These are phyloP conservation scores for Papilionanthe hybrid DNA, from an alignment of 116 monocot genomes.

Conservation along the genomic window DNA sequence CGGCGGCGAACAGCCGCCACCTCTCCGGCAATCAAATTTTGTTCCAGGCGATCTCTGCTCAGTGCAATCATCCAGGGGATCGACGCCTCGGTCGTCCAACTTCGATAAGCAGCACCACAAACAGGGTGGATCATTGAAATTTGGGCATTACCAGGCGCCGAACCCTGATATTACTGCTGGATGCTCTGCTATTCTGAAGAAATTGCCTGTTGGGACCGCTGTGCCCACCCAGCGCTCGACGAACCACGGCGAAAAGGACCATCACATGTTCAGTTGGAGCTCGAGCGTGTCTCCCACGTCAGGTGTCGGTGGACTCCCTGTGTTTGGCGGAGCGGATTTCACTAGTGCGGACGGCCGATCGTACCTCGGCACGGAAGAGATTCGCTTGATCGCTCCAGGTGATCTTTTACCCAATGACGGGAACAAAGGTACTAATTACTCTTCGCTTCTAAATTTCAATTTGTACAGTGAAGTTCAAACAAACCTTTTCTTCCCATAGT, in stretches of 20 bases:
- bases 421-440: constrained; percentile 22
- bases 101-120: constrained; percentile 48
- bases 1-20: constrained; percentile 31
- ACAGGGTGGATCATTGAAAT: constrained; percentile 8
- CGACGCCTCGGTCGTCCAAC: constrained; percentile 61
- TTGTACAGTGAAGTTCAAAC: neutral
- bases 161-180: constrained; percentile 37
- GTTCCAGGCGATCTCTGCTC: constrained; percentile 53
- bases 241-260: constrained; percentile 53
- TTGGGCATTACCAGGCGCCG: constrained; percentile 19
- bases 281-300: constrained; percentile 63
- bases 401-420: constrained; percentile 32
- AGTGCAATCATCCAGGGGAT: constrained; percentile 58
- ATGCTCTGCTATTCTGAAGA: constrained; percentile 4
- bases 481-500: neutral
- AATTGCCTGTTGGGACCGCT: constrained; percentile 4
- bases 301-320: constrained; percentile 43
- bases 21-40: constrained; percentile 48
- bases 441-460: neutral
- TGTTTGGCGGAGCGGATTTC: constrained; percentile 25
- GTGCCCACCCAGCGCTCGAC: constrained; percentile 5
- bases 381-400: constrained; percentile 65
- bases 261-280: constrained; percentile 82
- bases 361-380: constrained; percentile 62
- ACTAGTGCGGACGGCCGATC: constrained; percentile 1